Evolutionary conservation across 1,284 basidiomycete genomes (phyloP).

Genomic region (Trametes sp.): DNA sequence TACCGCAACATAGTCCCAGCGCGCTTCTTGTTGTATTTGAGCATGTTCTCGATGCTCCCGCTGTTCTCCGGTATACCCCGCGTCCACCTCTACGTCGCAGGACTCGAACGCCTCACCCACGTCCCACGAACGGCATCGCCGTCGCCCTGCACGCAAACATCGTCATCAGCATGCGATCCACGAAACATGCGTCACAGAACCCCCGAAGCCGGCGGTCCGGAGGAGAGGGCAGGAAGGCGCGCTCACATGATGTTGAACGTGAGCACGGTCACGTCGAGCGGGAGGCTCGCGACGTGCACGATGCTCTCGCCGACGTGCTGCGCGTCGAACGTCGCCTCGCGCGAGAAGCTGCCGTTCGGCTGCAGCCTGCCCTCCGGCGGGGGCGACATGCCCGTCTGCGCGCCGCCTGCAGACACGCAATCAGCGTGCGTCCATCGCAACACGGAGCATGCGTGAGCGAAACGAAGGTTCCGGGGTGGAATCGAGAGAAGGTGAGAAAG

Average conservation of each 20-base stretch:
- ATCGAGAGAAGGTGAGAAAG: too few species aligned
- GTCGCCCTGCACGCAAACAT: conserved; percentile 34
- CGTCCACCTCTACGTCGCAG: too few species aligned
- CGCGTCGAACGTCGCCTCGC: conserved; percentile 74
- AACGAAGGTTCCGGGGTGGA: too few species aligned
- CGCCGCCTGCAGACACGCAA: conserved; percentile 13
- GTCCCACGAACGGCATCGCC: conserved; percentile 38
- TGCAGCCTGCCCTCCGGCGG: conserved; percentile 62
- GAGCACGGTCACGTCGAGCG: conserved; percentile 73
- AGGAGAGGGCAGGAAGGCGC: not conserved
- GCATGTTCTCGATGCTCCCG: too few species aligned
- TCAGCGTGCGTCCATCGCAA: too few species aligned
- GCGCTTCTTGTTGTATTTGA: too few species aligned
- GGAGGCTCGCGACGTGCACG: conserved; percentile 74
- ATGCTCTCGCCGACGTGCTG: conserved; percentile 75
- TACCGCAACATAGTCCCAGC: too few species aligned
- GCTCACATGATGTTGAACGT: conserved; percentile 79
- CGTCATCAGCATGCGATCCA: not conserved
- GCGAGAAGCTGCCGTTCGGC: conserved; percentile 65
- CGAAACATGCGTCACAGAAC: not conserved
- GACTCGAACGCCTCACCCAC: conserved; percentile 29
- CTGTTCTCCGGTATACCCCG: too few species aligned
- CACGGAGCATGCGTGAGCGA: not conserved
- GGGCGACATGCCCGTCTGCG: conserved; percentile 26
- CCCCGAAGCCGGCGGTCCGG: not conserved